These are phyloP conservation scores for Epichloe glyceriae DNA, from an alignment of 2,329 filamentous ascomycete species.

Conservation along the genomic window DNA sequence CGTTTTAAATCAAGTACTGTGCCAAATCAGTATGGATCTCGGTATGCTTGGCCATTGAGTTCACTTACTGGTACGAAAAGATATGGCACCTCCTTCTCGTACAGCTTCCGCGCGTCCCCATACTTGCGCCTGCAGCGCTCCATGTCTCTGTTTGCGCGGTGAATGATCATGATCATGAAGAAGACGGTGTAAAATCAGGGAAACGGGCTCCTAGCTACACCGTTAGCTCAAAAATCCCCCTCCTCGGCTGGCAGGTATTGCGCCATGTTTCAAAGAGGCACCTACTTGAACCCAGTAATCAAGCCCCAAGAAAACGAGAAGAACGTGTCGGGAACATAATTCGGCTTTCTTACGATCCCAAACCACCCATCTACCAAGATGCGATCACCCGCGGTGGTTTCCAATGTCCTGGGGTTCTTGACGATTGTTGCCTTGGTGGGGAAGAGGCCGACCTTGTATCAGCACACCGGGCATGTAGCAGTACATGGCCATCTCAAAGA, in stretches of 20 bases:
- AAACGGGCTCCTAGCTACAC: slow-evolving; percentile 47
- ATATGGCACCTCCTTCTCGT: slow-evolving; percentile 66
- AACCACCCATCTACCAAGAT: slow-evolving; percentile 83
- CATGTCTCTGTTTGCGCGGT: slow-evolving; percentile 66
- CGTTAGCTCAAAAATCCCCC: no score
- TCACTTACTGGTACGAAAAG: slow-evolving; percentile 60
- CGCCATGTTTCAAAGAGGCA: background rate
- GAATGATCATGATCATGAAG: slow-evolving; percentile 69
- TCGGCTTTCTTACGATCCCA: slow-evolving; percentile 52
- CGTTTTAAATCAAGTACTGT: no score
- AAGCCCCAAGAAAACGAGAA: slow-evolving; percentile 39
- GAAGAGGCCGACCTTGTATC: slow-evolving; percentile 76
- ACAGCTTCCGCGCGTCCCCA: slow-evolving; percentile 69
- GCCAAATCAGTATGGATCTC: no score
- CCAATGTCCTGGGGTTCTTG: slow-evolving; percentile 68
- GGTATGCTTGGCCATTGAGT: no score
- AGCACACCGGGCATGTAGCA: slow-evolving; percentile 76
- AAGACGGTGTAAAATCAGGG: slow-evolving; percentile 87
- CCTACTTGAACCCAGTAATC: slow-evolving; percentile 34
- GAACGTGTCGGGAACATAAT: slow-evolving; percentile 36
- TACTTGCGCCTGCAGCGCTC: slow-evolving; percentile 68
- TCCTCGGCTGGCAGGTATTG: no score
- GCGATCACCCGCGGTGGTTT: slow-evolving; percentile 51
- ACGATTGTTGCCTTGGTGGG: slow-evolving; percentile 66
- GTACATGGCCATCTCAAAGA: slow-evolving; percentile 76